Evolutionary conservation across 192 early-diverging fungal genomes (phyloP), one percentile per base, ranked within the genome.

Genomic region (Lobosporangium transversale): DNA sequence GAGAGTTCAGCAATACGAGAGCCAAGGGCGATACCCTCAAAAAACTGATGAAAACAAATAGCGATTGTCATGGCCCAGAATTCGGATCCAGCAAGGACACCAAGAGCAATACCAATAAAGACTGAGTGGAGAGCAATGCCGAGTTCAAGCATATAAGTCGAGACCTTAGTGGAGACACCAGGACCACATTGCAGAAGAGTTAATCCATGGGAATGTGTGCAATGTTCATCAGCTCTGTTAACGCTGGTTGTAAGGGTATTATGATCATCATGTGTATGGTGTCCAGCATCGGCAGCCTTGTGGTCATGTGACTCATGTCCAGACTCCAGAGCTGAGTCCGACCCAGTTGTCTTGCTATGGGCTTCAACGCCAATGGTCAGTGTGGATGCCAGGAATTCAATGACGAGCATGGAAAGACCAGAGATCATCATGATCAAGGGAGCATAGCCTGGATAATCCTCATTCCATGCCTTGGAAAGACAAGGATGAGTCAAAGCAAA

Each of bases 31-130:
- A 85, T 31, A 35, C 84, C 84, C 53, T 85, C 84, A 65, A 85
- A 85, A 63, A 85, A 83, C 83, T 94, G 93, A 70, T 94, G 92
- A 78, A 93, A 90, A 26, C 87, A 78, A 30, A 94, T 79, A 3
- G 93, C 92, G 36, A 89, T 84, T 32, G 90, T 79, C 14, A 94
- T 79, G 10, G 83, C 84, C 12, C 76, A 83, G 66, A 92, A 92
- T 17, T 87, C 89, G 1, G 69, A 58, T 5, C 86, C 89, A 6
- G 85, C 80, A 0, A 88, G 78, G 6, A 89, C 87, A 12, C 90
- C 89, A 11, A 92, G 61, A 24, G 89, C 81, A 70, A 92, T 81
- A 11, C 90, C 90, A 24, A 92, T 84, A 27, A 92, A 86, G 26
- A 92, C 68, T 20, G 90, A 92, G 65, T 90, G 90, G 50, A 90